phyloP scores from a whole-genome alignment of 495 filamentous ascomycete species.

The Durotheca rogersii region DNA sequence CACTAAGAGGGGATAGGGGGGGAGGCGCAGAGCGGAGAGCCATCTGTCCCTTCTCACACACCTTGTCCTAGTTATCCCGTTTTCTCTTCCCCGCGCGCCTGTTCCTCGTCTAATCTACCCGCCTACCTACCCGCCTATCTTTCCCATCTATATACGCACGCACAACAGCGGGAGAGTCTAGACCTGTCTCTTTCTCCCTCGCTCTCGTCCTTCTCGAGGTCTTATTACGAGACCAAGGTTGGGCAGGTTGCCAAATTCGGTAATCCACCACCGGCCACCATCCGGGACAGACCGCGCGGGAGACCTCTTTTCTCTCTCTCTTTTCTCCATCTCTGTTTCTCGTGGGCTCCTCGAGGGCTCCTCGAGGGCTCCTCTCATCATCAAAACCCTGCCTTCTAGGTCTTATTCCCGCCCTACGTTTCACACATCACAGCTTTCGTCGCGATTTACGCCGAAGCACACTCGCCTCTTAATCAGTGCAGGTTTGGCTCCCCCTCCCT shows the following conservation, averaged over 20 bases:
- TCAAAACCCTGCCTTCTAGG: too few species aligned
- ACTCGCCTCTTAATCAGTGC: too few species aligned
- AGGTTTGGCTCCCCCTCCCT: too few species aligned
- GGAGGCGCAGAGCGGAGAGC: conserved; percentile 19
- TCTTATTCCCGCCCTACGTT: not conserved
- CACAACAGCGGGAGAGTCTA: too few species aligned
- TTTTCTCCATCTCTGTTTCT: conserved; percentile 7
- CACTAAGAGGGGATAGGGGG: conserved; percentile 30
- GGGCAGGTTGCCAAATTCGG: conserved; percentile 17
- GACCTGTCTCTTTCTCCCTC: too few species aligned
- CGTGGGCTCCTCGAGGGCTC: not conserved
- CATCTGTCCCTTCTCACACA: conserved; percentile 14
- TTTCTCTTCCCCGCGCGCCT: conserved; percentile 19
- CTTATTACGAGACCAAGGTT: conserved; percentile 15
- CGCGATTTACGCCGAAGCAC: not conserved
- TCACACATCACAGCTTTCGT: not conserved
- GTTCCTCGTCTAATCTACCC: conserved; percentile 4
- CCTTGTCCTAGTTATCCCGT: too few species aligned
- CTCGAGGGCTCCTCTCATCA: too few species aligned
- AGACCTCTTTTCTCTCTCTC: conserved; percentile 3
- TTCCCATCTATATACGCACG: too few species aligned
- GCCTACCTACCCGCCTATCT: too few species aligned
- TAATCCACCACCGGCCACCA: conserved; percentile 9
- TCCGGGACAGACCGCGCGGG: conserved; percentile 3
- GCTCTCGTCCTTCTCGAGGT: conserved; percentile 7